Evolutionary conservation across 2,329 filamentous ascomycete genomes (phyloP).

Genomic region (Claviceps citrina): DNA sequence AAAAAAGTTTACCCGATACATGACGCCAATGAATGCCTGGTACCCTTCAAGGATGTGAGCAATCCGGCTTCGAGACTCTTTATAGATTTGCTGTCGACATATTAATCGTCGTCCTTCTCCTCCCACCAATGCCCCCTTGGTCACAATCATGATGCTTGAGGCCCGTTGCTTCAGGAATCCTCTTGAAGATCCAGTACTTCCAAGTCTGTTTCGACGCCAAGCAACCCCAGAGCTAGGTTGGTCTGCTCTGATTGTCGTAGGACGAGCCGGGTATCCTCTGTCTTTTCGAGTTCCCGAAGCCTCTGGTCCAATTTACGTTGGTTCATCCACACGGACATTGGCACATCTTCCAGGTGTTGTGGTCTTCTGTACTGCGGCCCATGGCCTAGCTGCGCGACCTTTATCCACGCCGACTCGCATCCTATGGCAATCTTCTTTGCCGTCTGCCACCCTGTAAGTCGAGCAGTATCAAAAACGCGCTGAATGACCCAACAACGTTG

Average conservation of each 20-base stretch:
- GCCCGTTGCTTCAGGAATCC: constrained; percentile 10
- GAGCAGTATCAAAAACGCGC: constrained; percentile 58
- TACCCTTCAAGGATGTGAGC: background rate
- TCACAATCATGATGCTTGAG: background rate
- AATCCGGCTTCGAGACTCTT: background rate
- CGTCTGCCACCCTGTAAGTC: constrained; percentile 76
- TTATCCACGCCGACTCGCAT: constrained; percentile 73
- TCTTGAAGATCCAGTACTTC: constrained; percentile 42
- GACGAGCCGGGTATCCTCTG: constrained; percentile 34
- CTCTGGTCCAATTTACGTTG: constrained; percentile 35
- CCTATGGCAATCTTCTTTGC: constrained; percentile 67
- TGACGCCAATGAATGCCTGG: background rate
- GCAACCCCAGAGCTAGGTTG: constrained; percentile 62
- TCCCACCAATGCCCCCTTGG: background rate
- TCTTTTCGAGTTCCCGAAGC: constrained; percentile 31
- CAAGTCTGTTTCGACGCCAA: constrained; percentile 66
- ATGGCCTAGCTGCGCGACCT: constrained; percentile 53
- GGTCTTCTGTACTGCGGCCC: constrained; percentile 57
- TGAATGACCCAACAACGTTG: constrained; percentile 69
- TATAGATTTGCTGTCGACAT: background rate
- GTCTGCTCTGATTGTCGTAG: constrained; percentile 48
- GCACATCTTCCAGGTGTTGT: constrained; percentile 21
- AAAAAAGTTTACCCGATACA: background rate
- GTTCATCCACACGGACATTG: constrained; percentile 31
- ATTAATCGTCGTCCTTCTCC: background rate